phyloP scores from a whole-genome alignment of 805 yeast genomes.

The Phaffomyces thermotolerans region DNA sequence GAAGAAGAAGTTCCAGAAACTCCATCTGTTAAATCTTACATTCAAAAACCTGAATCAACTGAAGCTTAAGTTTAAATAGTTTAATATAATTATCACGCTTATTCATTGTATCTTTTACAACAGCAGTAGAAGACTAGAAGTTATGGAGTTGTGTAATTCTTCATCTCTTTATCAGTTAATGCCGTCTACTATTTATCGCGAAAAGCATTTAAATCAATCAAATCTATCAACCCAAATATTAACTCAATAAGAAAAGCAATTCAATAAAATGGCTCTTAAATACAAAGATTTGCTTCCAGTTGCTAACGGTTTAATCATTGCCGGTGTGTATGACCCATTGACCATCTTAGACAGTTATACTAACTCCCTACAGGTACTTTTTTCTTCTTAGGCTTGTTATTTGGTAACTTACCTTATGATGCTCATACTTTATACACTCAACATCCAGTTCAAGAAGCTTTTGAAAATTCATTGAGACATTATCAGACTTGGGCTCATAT shows the following conservation, averaged over 20 bases:
- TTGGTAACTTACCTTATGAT: slow-evolving; percentile 78
- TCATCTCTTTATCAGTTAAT: not conserved
- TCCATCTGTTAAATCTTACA: slow-evolving; percentile 78
- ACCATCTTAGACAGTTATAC: not conserved
- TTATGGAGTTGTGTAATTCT: too few relatives aligned
- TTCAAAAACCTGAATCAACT: slow-evolving; percentile 26
- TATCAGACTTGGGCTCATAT: slow-evolving; percentile 67
- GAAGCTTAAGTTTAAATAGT: slow-evolving; percentile 7
- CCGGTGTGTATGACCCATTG: slow-evolving; percentile 19
- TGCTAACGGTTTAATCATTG: slow-evolving; percentile 38
- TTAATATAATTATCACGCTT: not conserved
- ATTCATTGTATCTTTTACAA: too few relatives aligned
- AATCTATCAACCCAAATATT: not conserved
- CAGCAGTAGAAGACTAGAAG: too few relatives aligned
- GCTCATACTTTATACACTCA: slow-evolving; percentile 62
- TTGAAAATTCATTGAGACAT: slow-evolving; percentile 59
- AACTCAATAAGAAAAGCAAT: not conserved
- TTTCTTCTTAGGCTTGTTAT: slow-evolving; percentile 74
- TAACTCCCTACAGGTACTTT: slow-evolving; percentile 39
- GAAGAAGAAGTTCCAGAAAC: slow-evolving; percentile 78
- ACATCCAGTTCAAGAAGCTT: slow-evolving; percentile 43
- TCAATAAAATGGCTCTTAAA: slow-evolving; percentile 16
- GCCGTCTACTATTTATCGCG: not conserved
- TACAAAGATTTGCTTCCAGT: slow-evolving; percentile 41
- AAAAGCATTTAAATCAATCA: not conserved